A percentile compares a stretch with the other conserved stretches of the same genome.
phyloP scores from a whole-genome alignment of 352 stramenopile genomes.

The Pythium myriotylum region DNA sequence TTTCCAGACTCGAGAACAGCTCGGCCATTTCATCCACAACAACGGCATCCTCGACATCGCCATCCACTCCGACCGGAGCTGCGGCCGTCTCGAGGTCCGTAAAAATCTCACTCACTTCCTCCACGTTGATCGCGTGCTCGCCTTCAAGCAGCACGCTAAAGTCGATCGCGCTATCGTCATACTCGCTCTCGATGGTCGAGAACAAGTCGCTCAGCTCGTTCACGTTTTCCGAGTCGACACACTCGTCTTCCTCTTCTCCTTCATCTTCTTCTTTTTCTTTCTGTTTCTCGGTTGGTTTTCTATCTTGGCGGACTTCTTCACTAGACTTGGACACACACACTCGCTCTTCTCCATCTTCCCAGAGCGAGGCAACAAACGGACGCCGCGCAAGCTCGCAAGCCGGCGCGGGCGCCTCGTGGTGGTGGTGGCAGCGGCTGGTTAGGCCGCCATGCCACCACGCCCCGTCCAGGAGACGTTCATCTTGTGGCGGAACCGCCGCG shows the following conservation, averaged over 20 bases:
- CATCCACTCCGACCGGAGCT: neutral
- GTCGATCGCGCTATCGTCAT: constrained; percentile 35
- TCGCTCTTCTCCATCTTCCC: constrained; percentile 16
- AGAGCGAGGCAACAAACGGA: constrained; percentile 10
- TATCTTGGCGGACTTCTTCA: constrained; percentile 14
- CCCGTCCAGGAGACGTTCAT: constrained; percentile 4
- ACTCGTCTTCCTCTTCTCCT: constrained; percentile 17
- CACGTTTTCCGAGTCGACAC: constrained; percentile 47
- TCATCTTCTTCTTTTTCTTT: constrained; percentile 29
- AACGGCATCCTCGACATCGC: constrained; percentile 8
- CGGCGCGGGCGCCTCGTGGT: neutral
- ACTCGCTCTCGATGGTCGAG: constrained; percentile 50
- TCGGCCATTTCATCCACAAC: constrained; percentile 22
- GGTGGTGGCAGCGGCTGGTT: constrained; percentile 4
- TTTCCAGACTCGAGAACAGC: constrained; percentile 12
- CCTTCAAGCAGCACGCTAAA: constrained; percentile 54
- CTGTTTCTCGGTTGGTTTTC: constrained; percentile 13
- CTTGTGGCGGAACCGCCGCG: constrained; percentile 12
- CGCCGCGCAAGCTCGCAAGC: neutral
- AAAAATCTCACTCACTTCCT: constrained; percentile 62
- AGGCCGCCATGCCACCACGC: constrained; percentile 15
- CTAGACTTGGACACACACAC: constrained; percentile 11
- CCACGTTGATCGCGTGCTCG: constrained; percentile 54
- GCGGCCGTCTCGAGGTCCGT: constrained; percentile 38
- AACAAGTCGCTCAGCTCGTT: constrained; percentile 62